Conservation (phyloP, 2,329 filamentous ascomycete species). For the Calonectria hawksworthii region DNA sequence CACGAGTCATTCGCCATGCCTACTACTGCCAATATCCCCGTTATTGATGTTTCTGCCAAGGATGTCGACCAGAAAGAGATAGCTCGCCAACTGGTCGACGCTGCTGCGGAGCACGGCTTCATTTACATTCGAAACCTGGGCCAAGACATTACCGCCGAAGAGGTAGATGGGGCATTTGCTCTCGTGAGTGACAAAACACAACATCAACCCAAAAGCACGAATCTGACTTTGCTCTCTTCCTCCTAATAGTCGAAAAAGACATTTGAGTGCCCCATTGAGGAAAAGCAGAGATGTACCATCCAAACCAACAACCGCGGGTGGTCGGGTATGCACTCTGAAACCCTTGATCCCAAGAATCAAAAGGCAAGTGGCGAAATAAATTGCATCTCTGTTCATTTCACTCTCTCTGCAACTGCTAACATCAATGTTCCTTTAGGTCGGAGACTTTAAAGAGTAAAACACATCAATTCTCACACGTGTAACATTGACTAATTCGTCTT, state of each 20-base stretch:
- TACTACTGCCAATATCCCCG: constrained; percentile 71
- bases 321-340: constrained; percentile 90
- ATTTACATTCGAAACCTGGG: constrained; percentile 87
- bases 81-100: constrained; percentile 81
- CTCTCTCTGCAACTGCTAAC: background rate
- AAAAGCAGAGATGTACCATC: constrained; percentile 83
- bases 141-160: constrained; percentile 73
- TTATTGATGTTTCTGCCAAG: constrained; percentile 79
- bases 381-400: background rate
- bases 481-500: background rate
- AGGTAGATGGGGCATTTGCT: constrained; percentile 80
- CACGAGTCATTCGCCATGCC: constrained; percentile 35
- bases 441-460: constrained; percentile 90
- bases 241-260: constrained; percentile 72
- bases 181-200: constrained; percentile 66
- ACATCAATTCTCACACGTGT: background rate
- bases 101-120: constrained; percentile 88
- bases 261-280: constrained; percentile 77
- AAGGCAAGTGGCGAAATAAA: constrained; percentile 64
- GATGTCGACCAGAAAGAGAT: constrained; percentile 65
- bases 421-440: constrained; percentile 65
- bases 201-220: background rate
- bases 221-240: background rate
- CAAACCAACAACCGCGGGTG: constrained; percentile 88
- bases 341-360: constrained; percentile 86